Percentiles rank a stretch among this genome's conserved stretches.
phyloP scores from a whole-genome alignment of 2,329 filamentous ascomycete species.

The Nothophaeocryptopus gaeumannii region DNA sequence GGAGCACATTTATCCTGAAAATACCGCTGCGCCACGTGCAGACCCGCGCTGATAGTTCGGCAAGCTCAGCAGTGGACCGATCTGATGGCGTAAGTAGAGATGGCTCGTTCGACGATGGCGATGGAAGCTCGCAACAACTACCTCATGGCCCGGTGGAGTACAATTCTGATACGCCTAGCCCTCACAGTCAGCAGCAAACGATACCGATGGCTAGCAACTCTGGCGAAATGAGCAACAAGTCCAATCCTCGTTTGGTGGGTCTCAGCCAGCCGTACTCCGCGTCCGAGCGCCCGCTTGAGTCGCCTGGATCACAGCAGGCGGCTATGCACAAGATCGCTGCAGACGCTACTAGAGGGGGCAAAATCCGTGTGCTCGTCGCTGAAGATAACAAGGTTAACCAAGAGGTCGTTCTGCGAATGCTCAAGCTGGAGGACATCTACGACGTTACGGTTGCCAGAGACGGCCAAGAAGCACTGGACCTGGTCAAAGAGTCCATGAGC shows the following conservation, averaged over 20 bases:
- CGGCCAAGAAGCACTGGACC: constrained; percentile 74
- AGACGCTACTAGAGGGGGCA: constrained; percentile 56
- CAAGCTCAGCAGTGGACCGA: constrained; percentile 35
- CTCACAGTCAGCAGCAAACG: constrained; percentile 19
- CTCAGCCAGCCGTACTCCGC: constrained; percentile 80
- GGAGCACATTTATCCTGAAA: constrained; percentile 77
- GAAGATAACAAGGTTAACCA: constrained; percentile 70
- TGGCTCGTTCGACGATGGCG: constrained; percentile 19
- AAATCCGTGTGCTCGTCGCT: constrained; percentile 78
- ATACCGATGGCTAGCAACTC: constrained; percentile 22
- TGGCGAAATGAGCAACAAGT: constrained; percentile 50
- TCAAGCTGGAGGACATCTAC: constrained; percentile 75
- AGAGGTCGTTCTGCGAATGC: constrained; percentile 60
- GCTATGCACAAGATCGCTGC: constrained; percentile 65
- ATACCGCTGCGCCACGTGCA: constrained; percentile 77
- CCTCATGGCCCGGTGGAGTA: constrained; percentile 19
- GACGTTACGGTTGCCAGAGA: constrained; percentile 75
- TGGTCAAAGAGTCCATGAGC: constrained; percentile 79
- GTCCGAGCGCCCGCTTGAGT: constrained; percentile 46
- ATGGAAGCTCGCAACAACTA: constrained; percentile 8
- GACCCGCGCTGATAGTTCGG: constrained; percentile 59
- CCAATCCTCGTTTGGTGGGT: constrained; percentile 75
- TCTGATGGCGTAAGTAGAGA: constrained; percentile 14
- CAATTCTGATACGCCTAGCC: constrained; percentile 20
- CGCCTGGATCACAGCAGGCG: constrained; percentile 60